Evolutionary conservation across 192 early-diverging fungal species (phyloP), one percentile per base, ranked within the genome.

Genomic region (Coemansia sp.): DNA sequence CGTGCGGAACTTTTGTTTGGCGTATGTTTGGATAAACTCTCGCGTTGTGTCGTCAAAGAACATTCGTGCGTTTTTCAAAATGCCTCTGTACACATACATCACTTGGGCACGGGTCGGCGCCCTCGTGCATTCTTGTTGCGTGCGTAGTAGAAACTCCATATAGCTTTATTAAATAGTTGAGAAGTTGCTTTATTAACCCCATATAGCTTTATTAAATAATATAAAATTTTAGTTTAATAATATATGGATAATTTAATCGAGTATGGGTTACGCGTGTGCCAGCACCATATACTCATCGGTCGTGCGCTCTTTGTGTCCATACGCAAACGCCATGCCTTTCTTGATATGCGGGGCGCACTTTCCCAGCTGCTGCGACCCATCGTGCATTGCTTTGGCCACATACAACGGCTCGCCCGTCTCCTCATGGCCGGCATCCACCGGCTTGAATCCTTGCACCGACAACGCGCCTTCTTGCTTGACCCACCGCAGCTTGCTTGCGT

Each of bases 401-500:
- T 72, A 83, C 37, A 83, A 67, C 9, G 72, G 77, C 63, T 79
- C 73, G 2, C 77, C 77, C 17, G 61, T 58, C 26, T 74, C 76
- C 44, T 83, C 82, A 5, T 79, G 76, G 4, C 82, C 77, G 3
- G 71, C 82, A 0, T 54, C 56, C 10, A 73, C 67, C 5, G 63
- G 74, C 28, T 52, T 63, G 63, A 67, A 70, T n/a, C 59, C 70
- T 24, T 71, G 55, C 47, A 83, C 62, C 34, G 73, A 66, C 20
- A 85, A 59, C 8, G 58, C 17, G 31, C 84, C 84, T 2, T 73
- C 58, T 56, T 80, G 73, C 15, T 76, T 70, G 25, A 85, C 70
- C 81, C 84, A 87, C 20, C 76, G 64, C 49, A 89, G 74, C 40
- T 63, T 71, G 62, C 69, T 81, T 15, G 84, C 82, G 46, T 78